Percentiles rank a stretch among this genome's conserved stretches.
phyloP scores from a whole-genome alignment of 257 asterid species.

The Plantago ovata region DNA sequence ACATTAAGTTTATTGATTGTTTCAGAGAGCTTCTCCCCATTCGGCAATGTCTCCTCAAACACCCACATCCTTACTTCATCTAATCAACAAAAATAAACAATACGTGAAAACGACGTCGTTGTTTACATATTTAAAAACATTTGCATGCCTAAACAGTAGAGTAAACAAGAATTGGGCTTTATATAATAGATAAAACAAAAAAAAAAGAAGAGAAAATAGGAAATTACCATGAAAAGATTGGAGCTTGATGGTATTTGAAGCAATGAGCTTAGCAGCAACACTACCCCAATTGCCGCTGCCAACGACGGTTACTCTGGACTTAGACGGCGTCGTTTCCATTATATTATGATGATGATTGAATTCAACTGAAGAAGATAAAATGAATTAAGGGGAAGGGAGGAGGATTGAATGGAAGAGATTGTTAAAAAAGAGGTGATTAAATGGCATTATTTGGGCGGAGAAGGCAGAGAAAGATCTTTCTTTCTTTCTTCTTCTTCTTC shows the following conservation, averaged over 20 bases:
- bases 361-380: slow-evolving; percentile 1
- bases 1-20: slow-evolving; percentile 50
- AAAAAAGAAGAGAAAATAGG: background rate
- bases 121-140: background rate
- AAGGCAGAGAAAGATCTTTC: slow-evolving; percentile 37
- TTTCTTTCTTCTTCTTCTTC: too few species aligned
- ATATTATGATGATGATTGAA: too few species aligned
- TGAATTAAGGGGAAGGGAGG: background rate
- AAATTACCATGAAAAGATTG: slow-evolving; percentile 58
- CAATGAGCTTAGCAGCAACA: slow-evolving; percentile 90
- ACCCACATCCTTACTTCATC: slow-evolving; percentile 75
- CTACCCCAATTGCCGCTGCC: slow-evolving; percentile 97
- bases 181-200: background rate
- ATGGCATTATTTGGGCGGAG: slow-evolving; percentile 55
- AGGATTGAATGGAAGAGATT: slow-evolving; percentile 10
- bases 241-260: slow-evolving; percentile 59
- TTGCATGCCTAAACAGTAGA: background rate
- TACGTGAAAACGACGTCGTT: background rate
- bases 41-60: slow-evolving; percentile 50
- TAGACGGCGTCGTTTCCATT: slow-evolving; percentile 22
- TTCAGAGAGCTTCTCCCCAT: slow-evolving; percentile 49
- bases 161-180: too few species aligned
- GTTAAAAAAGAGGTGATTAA: slow-evolving; percentile 22
- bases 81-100: slow-evolving; percentile 15
- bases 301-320: slow-evolving; percentile 67